phyloP scores from a whole-genome alignment of 2,329 filamentous ascomycete genomes.

The Calonectria crousiana region DNA sequence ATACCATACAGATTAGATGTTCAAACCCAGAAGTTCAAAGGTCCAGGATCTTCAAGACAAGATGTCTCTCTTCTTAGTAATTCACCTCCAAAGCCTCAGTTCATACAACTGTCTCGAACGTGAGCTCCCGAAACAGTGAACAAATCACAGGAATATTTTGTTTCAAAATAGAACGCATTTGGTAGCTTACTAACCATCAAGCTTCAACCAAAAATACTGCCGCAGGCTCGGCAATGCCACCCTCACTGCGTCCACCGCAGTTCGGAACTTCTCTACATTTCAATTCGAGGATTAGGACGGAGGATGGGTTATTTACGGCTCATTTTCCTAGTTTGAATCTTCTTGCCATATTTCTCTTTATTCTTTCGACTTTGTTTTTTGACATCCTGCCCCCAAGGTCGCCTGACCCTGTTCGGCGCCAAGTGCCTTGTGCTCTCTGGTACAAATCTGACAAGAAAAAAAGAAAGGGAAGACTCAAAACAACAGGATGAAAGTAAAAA shows the following conservation, averaged over 20 bases:
- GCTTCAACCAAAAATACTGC: not conserved
- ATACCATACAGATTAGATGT: not conserved
- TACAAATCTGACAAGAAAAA: not conserved
- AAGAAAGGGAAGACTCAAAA: not conserved
- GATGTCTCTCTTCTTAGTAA: not conserved
- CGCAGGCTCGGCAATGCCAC: not conserved
- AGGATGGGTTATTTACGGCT: not conserved
- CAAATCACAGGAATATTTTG: not conserved
- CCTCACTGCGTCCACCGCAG: not conserved
- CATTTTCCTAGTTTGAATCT: not conserved
- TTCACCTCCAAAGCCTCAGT: not conserved
- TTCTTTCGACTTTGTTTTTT: not conserved
- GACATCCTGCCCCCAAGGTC: not conserved
- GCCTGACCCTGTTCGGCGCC: not conserved
- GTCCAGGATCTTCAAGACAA: not conserved
- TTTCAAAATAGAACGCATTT: not conserved
- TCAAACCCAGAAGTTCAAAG: not conserved
- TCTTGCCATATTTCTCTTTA: not conserved
- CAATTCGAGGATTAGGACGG: not conserved
- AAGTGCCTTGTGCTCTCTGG: not conserved
- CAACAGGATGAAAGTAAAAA: not conserved
- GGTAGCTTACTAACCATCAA: not conserved
- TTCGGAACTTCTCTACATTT: not conserved
- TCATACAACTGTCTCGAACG: not conserved
- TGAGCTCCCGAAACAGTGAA: not conserved